These are phyloP conservation scores for Neofusicoccum umdonicola DNA, from an alignment of 2,329 filamentous ascomycete species.

Conservation along the genomic window DNA sequence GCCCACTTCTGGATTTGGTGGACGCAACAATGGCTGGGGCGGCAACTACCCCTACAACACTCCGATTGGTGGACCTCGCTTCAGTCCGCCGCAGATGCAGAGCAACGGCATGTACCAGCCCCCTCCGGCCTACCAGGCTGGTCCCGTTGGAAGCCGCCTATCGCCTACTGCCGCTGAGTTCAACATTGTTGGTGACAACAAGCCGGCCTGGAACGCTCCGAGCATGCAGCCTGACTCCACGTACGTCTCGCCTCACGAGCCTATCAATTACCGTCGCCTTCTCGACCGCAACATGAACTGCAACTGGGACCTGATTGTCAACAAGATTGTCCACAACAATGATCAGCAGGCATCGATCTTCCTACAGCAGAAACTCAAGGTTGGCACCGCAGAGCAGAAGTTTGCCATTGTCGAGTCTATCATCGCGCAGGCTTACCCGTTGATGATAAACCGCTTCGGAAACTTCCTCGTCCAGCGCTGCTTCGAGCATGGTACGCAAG, in stretches of 20 bases:
- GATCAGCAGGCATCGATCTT: conserved; percentile 99
- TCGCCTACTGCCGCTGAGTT: conserved; percentile 50
- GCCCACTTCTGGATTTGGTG: conserved; percentile 34
- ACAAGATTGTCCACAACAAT: conserved; percentile 99
- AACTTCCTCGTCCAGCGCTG: conserved; percentile 98
- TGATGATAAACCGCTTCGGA: conserved; percentile 98
- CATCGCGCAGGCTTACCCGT: conserved; percentile 85
- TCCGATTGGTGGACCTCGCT: conserved; percentile 5
- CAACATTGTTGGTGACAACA: conserved; percentile 23
- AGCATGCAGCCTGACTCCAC: conserved; percentile 44
- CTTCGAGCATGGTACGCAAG: conserved; percentile 94
- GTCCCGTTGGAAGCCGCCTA: conserved; percentile 41
- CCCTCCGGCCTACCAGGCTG: conserved; percentile 27
- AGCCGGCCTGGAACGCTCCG: conserved; percentile 1
- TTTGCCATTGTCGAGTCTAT: conserved; percentile 97
- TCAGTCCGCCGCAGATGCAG: conserved; percentile 9
- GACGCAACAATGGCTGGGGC: conserved; percentile 32
- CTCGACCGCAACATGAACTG: conserved; percentile 95
- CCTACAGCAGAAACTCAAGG: conserved; percentile 97
- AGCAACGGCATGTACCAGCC: conserved; percentile 19
- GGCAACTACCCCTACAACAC: conserved; percentile 7
- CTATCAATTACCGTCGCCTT: conserved; percentile 91
- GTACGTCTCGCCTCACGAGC: conserved; percentile 83
- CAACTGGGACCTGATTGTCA: conserved; percentile 99
- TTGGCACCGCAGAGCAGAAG: conserved; percentile 91